Percentiles rank a stretch among this genome's conserved stretches.
phyloP scores from a whole-genome alignment of 768 basidiomycete genomes.

The Pulveroboletus ravenelii region DNA sequence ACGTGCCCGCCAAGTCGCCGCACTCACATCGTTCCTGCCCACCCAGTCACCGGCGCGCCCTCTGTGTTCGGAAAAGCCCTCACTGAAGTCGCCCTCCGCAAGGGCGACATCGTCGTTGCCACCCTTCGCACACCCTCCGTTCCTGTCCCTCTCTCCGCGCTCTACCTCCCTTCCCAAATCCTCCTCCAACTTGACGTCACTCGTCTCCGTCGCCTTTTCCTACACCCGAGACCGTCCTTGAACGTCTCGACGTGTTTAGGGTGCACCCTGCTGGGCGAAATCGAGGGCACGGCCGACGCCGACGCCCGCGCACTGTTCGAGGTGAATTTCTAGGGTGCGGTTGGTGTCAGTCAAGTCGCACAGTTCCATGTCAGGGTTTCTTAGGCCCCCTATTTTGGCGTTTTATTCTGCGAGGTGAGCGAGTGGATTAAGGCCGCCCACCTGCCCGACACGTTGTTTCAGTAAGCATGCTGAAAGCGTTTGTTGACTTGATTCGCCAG shows the following conservation, averaged over 20 bases:
- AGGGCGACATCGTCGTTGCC: conserved; percentile 38
- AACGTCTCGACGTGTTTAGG: conserved; percentile 26
- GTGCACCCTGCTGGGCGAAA: conserved; percentile 26
- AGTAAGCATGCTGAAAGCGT: conserved; percentile 11
- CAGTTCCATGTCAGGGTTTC: conserved; percentile 5
- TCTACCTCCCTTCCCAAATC: conserved; percentile 29
- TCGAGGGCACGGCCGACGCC: conserved; percentile 31
- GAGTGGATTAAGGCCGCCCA: neutral
- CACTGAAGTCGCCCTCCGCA: conserved; percentile 27
- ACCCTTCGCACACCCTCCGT: conserved; percentile 37
- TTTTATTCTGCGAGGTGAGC: conserved; percentile 13
- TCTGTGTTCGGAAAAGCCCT: conserved; percentile 36
- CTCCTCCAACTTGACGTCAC: conserved; percentile 38
- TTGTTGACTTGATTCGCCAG: neutral
- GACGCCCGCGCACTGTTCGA: conserved; percentile 33
- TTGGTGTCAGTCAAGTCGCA: conserved; percentile 22
- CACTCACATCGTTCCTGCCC: neutral
- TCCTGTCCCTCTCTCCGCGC: conserved; percentile 20
- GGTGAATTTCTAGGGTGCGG: conserved; percentile 22
- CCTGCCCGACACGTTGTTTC: neutral
- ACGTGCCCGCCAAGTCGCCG: neutral
- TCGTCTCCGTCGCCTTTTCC: conserved; percentile 32
- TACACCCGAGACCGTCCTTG: conserved; percentile 31
- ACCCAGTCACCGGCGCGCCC: conserved; percentile 28
- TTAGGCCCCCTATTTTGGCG: conserved; percentile 1